phyloP scores from a whole-genome alignment of 345 rosid genomes.

The Clarkia xantiana region DNA sequence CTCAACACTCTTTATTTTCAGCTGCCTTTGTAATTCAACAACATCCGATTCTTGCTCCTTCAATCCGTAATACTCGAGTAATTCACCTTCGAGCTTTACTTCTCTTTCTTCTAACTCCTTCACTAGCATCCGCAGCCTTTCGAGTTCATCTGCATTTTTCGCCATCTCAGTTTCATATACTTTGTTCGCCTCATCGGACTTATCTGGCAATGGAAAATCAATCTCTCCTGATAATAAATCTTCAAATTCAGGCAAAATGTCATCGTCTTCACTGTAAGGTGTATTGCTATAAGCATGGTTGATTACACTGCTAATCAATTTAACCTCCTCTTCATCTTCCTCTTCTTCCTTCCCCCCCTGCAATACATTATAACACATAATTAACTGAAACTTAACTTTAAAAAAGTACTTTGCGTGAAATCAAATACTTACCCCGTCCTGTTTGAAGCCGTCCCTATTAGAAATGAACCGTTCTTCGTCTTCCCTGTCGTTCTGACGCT shows the following conservation, averaged over 20 bases:
- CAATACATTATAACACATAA: constrained; percentile 1
- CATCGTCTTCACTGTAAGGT: constrained; percentile 37
- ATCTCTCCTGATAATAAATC: constrained; percentile 64
- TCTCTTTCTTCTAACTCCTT: constrained; percentile 77
- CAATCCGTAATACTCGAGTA: constrained; percentile 80
- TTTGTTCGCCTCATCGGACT: constrained; percentile 43
- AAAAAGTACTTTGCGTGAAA: not conserved
- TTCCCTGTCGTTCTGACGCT: too few relatives aligned
- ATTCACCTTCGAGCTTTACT: constrained; percentile 76
- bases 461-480: constrained; percentile 21
- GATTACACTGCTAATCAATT: constrained; percentile 67
- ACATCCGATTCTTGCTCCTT: constrained; percentile 78
- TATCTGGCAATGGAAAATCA: constrained; percentile 55
- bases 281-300: constrained; percentile 26
- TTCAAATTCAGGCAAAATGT: constrained; percentile 59
- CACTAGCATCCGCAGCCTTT: constrained; percentile 48
- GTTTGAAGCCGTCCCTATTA: constrained; percentile 31
- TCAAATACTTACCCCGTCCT: constrained; percentile 7
- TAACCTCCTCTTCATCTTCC: constrained; percentile 78
- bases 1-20: constrained; percentile 84
- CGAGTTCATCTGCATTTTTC: too few relatives aligned
- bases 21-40: constrained; percentile 61
- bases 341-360: constrained; percentile 57
- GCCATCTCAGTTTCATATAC: too few relatives aligned
- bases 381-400: not conserved